Evolutionary conservation across 176 grass and related monocot genomes (phyloP).

Genomic region (Dendrocalamus sinicus): DNA sequence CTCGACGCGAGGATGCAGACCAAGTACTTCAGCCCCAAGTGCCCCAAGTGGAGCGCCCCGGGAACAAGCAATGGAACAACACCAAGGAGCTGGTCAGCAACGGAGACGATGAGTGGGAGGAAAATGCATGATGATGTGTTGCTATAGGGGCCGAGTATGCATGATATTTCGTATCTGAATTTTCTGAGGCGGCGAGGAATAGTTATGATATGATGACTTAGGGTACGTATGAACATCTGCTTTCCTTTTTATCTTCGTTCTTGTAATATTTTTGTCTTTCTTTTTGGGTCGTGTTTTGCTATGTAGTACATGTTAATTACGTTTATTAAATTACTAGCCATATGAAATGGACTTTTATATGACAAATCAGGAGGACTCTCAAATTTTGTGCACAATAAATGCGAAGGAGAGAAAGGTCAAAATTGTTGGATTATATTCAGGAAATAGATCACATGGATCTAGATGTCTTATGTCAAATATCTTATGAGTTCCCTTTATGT

Average conservation of each 20-base stretch:
- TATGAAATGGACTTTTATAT: neutral
- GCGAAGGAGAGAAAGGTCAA: neutral
- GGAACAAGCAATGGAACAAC: slow-evolving; percentile 77
- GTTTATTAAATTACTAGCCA: slow-evolving; percentile 4
- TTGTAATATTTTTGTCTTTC: slow-evolving; percentile 20
- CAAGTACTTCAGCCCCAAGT: slow-evolving; percentile 87
- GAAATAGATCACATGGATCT: neutral
- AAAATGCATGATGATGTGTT: slow-evolving; percentile 7
- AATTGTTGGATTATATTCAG: neutral
- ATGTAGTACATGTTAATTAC: slow-evolving; percentile 38
- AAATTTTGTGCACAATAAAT: neutral
- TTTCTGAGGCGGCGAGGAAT: slow-evolving; percentile 26
- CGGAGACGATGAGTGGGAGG: slow-evolving; percentile 15
- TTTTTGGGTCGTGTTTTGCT: neutral
- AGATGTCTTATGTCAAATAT: neutral
- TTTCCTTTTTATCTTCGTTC: neutral
- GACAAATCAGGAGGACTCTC: neutral
- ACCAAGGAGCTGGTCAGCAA: slow-evolving; percentile 23
- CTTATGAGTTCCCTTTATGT: neutral
- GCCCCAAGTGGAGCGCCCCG: slow-evolving; percentile 80
- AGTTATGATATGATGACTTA: slow-evolving; percentile 42
- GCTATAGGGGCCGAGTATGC: neutral
- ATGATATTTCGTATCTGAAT: slow-evolving; percentile 18
- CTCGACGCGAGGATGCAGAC: slow-evolving; percentile 69
- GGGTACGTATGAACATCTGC: slow-evolving; percentile 6